Percentiles rank a stretch among this genome's conserved stretches.
phyloP scores from a whole-genome alignment of 179 eudicot genomes.

The Spergularia azorica region DNA sequence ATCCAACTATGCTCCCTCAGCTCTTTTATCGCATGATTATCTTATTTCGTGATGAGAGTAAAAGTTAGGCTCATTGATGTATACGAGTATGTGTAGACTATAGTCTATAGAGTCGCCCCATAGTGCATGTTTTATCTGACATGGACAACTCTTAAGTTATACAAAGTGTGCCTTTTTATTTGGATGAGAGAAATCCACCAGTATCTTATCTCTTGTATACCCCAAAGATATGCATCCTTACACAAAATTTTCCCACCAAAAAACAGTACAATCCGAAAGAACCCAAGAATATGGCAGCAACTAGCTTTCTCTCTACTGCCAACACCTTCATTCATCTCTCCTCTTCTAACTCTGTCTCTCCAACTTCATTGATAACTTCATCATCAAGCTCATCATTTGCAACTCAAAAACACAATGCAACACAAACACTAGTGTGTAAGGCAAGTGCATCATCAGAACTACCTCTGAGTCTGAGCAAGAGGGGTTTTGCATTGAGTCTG shows the following conservation, averaged over 20 bases:
- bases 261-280: neutral
- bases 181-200: slow-evolving; percentile 34
- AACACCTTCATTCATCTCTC: slow-evolving; percentile 38
- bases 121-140: too few species aligned
- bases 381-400: slow-evolving; percentile 23
- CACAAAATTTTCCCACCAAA: slow-evolving; percentile 35
- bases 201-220: slow-evolving; percentile 46
- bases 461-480: slow-evolving; percentile 40
- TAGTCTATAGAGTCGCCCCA: too few species aligned
- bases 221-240: slow-evolving; percentile 30
- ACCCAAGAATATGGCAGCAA: slow-evolving; percentile 48
- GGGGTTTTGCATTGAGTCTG: slow-evolving; percentile 55
- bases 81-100: too few species aligned
- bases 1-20: too few species aligned
- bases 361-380: slow-evolving; percentile 23
- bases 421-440: slow-evolving; percentile 40
- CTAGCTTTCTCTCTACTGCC: slow-evolving; percentile 52
- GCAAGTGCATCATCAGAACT: slow-evolving; percentile 23
- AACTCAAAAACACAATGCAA: slow-evolving; percentile 31
- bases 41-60: too few species aligned
- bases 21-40: too few species aligned
- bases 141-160: too few species aligned
- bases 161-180: neutral
- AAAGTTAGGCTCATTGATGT: too few species aligned
- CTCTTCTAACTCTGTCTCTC: slow-evolving; percentile 13